Conservation (phyloP, 192 early-diverging fungal species). For the Endogone sp. region DNA sequence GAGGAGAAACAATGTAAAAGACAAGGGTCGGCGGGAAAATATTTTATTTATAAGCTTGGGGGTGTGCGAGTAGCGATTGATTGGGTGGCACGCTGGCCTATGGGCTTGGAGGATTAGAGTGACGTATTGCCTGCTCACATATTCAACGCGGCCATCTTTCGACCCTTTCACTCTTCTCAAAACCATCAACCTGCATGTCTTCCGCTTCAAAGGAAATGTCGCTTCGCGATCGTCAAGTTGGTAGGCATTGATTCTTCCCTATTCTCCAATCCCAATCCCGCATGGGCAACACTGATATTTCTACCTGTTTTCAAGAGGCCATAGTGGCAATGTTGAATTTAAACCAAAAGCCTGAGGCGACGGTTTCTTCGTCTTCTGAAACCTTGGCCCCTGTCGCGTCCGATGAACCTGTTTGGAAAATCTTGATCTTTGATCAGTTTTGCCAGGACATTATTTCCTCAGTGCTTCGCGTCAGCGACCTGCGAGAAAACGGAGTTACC, state of each 20-base stretch:
- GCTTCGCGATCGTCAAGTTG: slow-evolving; percentile 63
- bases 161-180: neutral
- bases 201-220: slow-evolving; percentile 28
- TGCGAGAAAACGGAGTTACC: slow-evolving; percentile 93
- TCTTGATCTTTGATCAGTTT: slow-evolving; percentile 90
- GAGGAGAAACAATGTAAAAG: neutral
- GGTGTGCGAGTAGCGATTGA: neutral
- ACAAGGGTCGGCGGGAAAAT: neutral
- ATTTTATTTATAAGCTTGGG: no score
- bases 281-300: no score
- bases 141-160: neutral
- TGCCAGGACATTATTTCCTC: slow-evolving; percentile 96
- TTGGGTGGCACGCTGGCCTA: neutral
- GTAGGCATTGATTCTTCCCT: slow-evolving; percentile 26
- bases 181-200: slow-evolving; percentile 14
- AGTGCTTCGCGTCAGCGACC: slow-evolving; percentile 92
- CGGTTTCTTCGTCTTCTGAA: slow-evolving; percentile 27
- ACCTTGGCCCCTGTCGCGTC: slow-evolving; percentile 25
- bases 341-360: slow-evolving; percentile 54
- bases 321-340: slow-evolving; percentile 84
- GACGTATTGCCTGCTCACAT: no score
- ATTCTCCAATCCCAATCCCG: neutral
- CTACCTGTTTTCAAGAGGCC: slow-evolving; percentile 52
- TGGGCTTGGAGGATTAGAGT: neutral
- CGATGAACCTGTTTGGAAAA: slow-evolving; percentile 89